Evolutionary conservation across 169 alveolate species (phyloP).

Genomic region (Eimeria necatrix): DNA sequence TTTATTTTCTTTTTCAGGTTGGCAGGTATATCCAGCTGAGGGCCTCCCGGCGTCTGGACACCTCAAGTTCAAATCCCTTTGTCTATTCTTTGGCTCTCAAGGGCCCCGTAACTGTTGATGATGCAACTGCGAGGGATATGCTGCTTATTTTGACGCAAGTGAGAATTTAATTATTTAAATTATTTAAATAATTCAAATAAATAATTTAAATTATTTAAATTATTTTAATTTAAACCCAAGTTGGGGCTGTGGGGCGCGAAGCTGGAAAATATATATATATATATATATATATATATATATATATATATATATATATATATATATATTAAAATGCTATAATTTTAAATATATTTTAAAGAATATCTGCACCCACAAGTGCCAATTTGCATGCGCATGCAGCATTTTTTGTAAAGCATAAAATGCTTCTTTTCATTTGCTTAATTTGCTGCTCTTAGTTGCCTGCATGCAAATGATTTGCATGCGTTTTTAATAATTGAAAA

Average conservation of each 20-base stretch:
- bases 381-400: too few species aligned
- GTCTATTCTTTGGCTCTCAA: constrained; percentile 76
- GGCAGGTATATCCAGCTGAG: constrained; percentile 63
- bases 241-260: neutral
- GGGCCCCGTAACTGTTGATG: constrained; percentile 69
- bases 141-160: constrained; percentile 49
- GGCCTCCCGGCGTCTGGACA: constrained; percentile 61
- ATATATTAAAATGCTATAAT: neutral
- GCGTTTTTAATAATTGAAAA: too few species aligned
- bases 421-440: too few species aligned
- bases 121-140: constrained; percentile 71
- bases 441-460: too few species aligned
- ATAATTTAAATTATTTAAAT: too few species aligned
- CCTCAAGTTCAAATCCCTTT: constrained; percentile 36
- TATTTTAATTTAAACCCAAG: too few species aligned
- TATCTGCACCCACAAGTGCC: too few species aligned
- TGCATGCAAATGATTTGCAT: too few species aligned
- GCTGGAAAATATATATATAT: neutral
- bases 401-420: too few species aligned
- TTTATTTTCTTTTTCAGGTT: constrained; percentile 14
- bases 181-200: too few species aligned
- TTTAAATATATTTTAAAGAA: neutral
- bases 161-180: neutral
- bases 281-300: neutral
- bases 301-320: neutral